These are phyloP conservation scores for Bromus sterilis DNA, from an alignment of 176 grass and related monocot genomes.

Conservation along the genomic window DNA sequence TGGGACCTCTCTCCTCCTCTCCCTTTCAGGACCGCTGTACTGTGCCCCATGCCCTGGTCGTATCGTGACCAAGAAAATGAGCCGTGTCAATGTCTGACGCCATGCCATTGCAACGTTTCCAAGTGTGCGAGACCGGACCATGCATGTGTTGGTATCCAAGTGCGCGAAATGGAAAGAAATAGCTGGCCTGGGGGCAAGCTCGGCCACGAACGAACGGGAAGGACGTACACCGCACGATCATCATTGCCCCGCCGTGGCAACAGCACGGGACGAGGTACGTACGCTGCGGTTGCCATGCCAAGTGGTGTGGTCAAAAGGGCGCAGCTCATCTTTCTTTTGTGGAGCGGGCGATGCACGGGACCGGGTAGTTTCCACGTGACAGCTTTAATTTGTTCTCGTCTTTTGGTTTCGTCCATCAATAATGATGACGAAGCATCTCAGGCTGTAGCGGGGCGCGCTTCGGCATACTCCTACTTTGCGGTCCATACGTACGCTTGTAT, in stretches of 20 bases:
- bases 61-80: not conserved
- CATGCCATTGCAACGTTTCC: not conserved
- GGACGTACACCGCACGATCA: not conserved
- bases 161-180: not conserved
- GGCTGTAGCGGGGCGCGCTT: not conserved
- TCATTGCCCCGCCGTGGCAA: slow-evolving; percentile 1
- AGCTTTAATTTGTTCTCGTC: not conserved
- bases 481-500: too few species aligned
- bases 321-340: not conserved
- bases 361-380: slow-evolving; percentile 17
- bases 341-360: not conserved
- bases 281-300: not conserved
- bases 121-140: not conserved
- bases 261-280: not conserved
- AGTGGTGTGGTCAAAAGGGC: slow-evolving; percentile 18
- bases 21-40: not conserved
- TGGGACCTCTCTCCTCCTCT: not conserved
- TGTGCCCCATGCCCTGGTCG: not conserved
- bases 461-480: too few species aligned
- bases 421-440: not conserved
- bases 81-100: not conserved
- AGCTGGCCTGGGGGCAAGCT: not conserved
- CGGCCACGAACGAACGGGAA: not conserved
- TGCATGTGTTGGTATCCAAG: not conserved
- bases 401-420: not conserved